These are phyloP conservation scores for Silene conica DNA, from an alignment of 148 eudicot species.

Conservation along the genomic window DNA sequence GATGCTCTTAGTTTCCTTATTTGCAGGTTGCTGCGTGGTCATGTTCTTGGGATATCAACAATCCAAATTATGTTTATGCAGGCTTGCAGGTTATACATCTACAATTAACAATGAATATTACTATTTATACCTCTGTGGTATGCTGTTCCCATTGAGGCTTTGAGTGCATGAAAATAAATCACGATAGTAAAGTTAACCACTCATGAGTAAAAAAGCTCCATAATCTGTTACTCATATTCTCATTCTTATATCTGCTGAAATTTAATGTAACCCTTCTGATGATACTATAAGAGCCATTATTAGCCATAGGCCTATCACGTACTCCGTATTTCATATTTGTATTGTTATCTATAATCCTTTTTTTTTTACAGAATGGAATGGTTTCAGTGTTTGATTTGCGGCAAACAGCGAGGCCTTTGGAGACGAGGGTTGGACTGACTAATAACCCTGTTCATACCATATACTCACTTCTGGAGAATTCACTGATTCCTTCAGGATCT, in stretches of 20 bases:
- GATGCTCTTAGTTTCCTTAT: constrained; percentile 8
- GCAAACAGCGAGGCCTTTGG: constrained; percentile 57
- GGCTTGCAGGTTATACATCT: constrained; percentile 72
- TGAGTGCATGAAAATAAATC: background rate
- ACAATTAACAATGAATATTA: background rate
- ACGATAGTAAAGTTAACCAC: background rate
- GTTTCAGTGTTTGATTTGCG: constrained; percentile 80
- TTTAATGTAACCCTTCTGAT: background rate
- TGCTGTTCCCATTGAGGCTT: background rate
- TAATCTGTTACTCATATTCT: too few species aligned
- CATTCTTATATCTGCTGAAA: background rate
- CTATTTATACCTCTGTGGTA: background rate
- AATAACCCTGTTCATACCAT: constrained; percentile 66
- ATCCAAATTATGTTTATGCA: constrained; percentile 57
- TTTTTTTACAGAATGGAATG: constrained; percentile 73
- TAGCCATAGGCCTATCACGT: background rate
- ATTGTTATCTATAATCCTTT: background rate
- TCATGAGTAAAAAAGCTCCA: too few species aligned
- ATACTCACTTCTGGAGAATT: constrained; percentile 42
- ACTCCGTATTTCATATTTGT: background rate
- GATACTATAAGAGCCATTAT: background rate
- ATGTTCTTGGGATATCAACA: constrained; percentile 80
- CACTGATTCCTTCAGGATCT: constrained; percentile 35
- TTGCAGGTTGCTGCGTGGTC: constrained; percentile 94
- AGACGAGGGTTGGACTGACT: constrained; percentile 56